These are phyloP conservation scores for Beta macrorhiza DNA, from an alignment of 179 eudicot genomes.

Conservation along the genomic window DNA sequence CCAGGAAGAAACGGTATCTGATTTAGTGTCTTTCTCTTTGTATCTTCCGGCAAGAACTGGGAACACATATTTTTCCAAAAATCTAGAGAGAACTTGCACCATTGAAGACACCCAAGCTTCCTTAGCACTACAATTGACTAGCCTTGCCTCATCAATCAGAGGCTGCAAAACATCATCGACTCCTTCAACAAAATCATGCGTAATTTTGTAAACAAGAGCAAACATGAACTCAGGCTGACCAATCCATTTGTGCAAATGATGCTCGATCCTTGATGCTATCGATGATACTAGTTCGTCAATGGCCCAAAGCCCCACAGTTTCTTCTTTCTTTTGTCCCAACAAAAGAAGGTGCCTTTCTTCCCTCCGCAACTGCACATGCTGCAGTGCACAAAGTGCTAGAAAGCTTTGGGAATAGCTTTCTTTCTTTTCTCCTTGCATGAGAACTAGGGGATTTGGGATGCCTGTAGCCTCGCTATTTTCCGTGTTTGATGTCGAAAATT, in stretches of 20 bases:
- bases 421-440: constrained; percentile 46
- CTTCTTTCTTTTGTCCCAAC: constrained; percentile 33
- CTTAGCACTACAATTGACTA: constrained; percentile 51
- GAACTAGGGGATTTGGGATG: constrained; percentile 48
- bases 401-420: constrained; percentile 52
- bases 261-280: constrained; percentile 48
- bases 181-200: constrained; percentile 47
- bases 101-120: constrained; percentile 59
- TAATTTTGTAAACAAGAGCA: constrained; percentile 49
- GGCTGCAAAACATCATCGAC: constrained; percentile 63
- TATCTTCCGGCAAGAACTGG: constrained; percentile 41
- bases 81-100: constrained; percentile 41
- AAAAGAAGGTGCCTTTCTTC: constrained; percentile 33
- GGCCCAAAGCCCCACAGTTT: constrained; percentile 48
- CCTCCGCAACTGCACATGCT: constrained; percentile 43
- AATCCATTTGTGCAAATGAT: constrained; percentile 48
- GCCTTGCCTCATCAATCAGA: constrained; percentile 47
- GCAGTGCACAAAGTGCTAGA: constrained; percentile 52
- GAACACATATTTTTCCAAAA: constrained; percentile 41
- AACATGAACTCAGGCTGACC: constrained; percentile 50
- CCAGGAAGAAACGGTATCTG: constrained; percentile 45
- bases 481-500: constrained; percentile 31
- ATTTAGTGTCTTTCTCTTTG: constrained; percentile 30
- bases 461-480: constrained; percentile 24
- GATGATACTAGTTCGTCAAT: constrained; percentile 54